Base-by-base conservation (phyloP, 805 yeast species). In the Zygoascus tannicola region DNA sequence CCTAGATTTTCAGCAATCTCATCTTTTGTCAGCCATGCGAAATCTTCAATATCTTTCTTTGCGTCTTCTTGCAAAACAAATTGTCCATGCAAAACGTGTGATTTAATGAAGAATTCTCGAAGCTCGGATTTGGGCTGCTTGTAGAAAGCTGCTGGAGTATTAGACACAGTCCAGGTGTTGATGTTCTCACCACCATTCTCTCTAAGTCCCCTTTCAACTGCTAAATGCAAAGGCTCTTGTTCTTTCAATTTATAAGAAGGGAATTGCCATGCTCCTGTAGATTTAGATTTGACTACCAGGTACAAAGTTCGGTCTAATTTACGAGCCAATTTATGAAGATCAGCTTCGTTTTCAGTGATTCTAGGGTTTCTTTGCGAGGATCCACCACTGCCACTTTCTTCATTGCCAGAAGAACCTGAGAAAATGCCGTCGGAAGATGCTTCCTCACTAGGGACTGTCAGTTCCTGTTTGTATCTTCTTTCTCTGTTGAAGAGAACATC, bases 81-180 rank as follows among this genome's bases (percentile, higher is more conserved):
- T 49, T 69, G 67, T 38, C 97, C 98, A 10, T 94, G 83, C 54
- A 90, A 66, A 46, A 90, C 85, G 60, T 86, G 95, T 28, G 94
- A 82, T 64, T 85, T 86, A 55, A 92, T 76, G 55, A 84, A 68
- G 58, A 80, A 92, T 55, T 84, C 90, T 54, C 76, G 70, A 22
- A 54, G 22, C 1, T 58, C 14, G 10, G 19, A 15, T 10, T 26
- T 53, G 12, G 46, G 53, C 5, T 54, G 47, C 10, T 49, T 42
- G 49, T 81, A 57, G 1, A 81, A 77, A 36, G 80, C 87, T 35
- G 88, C 81, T 34, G 98, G 97, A 4, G 82, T 82, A 45, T 76
- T 77, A 20, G 97, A 86, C n/a, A 92, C 95, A 18, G 83, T 76
- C 85, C 94, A 90, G 36, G 86, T 81, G 64, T 86, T 83, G 59